phyloP scores from a whole-genome alignment of 1,139 yeast species.

The Candida sp. region DNA sequence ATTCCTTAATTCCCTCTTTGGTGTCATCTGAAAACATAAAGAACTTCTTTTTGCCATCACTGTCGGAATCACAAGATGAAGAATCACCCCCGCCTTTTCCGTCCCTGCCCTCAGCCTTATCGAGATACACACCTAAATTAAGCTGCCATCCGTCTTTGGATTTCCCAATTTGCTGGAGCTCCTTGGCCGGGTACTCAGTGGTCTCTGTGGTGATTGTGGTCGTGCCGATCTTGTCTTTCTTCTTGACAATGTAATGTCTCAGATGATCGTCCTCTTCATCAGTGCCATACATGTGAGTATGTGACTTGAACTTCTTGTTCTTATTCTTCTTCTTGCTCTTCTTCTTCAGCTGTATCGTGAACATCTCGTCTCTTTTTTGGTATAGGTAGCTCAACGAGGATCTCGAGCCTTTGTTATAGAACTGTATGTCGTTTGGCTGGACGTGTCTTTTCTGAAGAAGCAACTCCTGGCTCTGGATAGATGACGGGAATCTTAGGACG shows the following conservation, averaged over 20 bases:
- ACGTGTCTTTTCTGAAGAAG: conserved; percentile 1
- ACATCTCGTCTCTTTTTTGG: conserved; percentile 1
- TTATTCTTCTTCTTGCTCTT: no score
- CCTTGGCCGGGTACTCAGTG: background rate
- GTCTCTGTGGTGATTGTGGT: background rate
- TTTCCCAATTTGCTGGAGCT: background rate
- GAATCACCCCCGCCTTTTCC: background rate
- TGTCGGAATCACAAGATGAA: background rate
- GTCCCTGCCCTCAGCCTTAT: background rate
- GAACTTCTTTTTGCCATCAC: background rate
- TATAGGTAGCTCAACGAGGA: conserved; percentile 3
- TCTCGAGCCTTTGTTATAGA: conserved; percentile 5
- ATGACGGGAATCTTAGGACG: background rate
- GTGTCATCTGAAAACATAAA: background rate
- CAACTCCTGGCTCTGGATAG: background rate
- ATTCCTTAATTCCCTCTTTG: background rate
- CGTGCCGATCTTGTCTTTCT: background rate
- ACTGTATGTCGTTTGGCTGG: conserved; percentile 5
- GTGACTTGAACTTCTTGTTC: background rate
- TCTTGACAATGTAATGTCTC: background rate
- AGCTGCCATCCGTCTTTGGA: background rate
- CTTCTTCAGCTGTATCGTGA: background rate
- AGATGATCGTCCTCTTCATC: background rate
- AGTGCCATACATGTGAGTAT: background rate
- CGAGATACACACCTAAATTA: background rate